Percentiles rank a stretch among this genome's conserved stretches.
phyloP scores from a whole-genome alignment of 2,329 filamentous ascomycete species.

The Aspergillus viridinutans region DNA sequence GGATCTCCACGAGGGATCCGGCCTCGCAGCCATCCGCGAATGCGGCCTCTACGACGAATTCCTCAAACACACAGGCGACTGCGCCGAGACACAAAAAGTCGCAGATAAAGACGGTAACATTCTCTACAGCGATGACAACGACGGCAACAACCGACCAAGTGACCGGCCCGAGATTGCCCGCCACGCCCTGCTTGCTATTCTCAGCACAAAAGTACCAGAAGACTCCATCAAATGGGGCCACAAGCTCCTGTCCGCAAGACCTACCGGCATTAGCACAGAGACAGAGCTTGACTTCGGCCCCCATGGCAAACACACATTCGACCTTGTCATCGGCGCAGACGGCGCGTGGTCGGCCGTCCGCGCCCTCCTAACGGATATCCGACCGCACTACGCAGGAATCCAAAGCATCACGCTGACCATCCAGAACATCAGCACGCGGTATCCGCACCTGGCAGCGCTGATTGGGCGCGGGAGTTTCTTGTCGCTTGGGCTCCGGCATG shows the following conservation, averaged over 20 bases:
- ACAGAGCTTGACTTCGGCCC: conserved; percentile 11
- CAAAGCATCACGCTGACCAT: conserved; percentile 14
- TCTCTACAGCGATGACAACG: conserved; percentile 11
- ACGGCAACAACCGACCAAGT: neutral
- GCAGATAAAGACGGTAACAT: conserved; percentile 16
- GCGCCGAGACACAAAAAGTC: conserved; percentile 17
- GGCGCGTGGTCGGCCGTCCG: conserved; percentile 27
- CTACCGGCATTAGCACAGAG: neutral
- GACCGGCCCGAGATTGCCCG: conserved; percentile 26
- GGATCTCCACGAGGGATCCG: conserved; percentile 26
- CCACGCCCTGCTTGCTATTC: conserved; percentile 14
- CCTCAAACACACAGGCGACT: conserved; percentile 17
- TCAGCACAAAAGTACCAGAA: conserved; percentile 11
- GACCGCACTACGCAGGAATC: conserved; percentile 18
- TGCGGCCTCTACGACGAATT: conserved; percentile 23
- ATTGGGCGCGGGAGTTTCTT: conserved; percentile 25
- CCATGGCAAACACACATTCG: conserved; percentile 9
- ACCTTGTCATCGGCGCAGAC: conserved; percentile 26
- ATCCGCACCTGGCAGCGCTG: conserved; percentile 20
- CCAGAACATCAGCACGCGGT: conserved; percentile 15
- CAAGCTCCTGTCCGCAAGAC: conserved; percentile 13
- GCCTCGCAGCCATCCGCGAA: conserved; percentile 20
- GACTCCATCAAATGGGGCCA: conserved; percentile 18
- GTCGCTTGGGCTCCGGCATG: conserved; percentile 19
- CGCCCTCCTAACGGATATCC: conserved; percentile 13